Evolutionary conservation across 2,329 filamentous ascomycete genomes (phyloP).

Genomic region (Neonectria faginata): DNA sequence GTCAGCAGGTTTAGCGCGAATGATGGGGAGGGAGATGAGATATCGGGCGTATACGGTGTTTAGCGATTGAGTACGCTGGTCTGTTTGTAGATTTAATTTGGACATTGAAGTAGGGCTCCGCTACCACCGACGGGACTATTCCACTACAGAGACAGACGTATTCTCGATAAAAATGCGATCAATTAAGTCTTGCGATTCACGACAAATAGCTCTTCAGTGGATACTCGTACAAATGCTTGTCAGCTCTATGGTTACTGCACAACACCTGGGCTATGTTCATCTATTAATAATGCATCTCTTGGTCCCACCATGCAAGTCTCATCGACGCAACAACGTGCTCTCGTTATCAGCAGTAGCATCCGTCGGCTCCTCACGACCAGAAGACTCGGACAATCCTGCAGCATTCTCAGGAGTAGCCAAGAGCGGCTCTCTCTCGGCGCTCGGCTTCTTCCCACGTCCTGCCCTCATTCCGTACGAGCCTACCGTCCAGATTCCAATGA

Average conservation of each 20-base stretch:
- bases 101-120: neutral
- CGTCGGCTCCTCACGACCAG: constrained; percentile 1
- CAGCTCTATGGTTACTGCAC: constrained; percentile 11
- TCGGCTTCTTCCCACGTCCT: constrained; percentile 29
- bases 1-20: constrained; percentile 20
- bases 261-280: constrained; percentile 2
- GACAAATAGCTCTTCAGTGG: neutral
- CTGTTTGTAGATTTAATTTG: neutral
- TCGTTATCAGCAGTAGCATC: neutral
- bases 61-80: neutral
- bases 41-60: neutral
- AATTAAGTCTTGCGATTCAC: neutral
- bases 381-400: constrained; percentile 4
- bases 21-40: constrained; percentile 17
- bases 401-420: constrained; percentile 28
- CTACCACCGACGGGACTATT: neutral
- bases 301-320: neutral
- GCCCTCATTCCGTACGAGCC: constrained; percentile 68
- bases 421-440: constrained; percentile 41
- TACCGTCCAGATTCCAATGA: constrained; percentile 76
- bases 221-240: neutral
- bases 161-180: neutral
- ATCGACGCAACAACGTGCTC: constrained; percentile 7
- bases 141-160: neutral
- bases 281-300: constrained; percentile 6